Evolutionary conservation across 169 alveolate species (phyloP).

Genomic region (Eimeria acervulina): DNA sequence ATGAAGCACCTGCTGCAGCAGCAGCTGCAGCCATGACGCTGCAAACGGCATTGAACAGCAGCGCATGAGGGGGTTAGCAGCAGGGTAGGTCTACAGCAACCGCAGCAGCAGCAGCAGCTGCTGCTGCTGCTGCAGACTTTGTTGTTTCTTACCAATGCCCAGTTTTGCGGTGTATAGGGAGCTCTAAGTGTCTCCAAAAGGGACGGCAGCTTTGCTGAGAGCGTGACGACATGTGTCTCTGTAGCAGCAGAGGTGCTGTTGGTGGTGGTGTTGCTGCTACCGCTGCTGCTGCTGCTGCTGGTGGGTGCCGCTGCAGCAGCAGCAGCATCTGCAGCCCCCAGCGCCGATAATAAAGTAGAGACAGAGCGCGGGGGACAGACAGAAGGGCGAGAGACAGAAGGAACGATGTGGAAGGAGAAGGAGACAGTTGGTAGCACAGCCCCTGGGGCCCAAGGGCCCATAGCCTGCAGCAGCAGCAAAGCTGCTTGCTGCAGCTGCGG

Average conservation of each 20-base stretch:
- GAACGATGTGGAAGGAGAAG: conserved; percentile 44
- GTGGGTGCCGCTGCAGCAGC: background rate
- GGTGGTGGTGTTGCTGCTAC: conserved; percentile 23
- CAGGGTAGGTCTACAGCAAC: no score
- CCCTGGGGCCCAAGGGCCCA: conserved; percentile 44
- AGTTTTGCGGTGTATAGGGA: conserved; percentile 23
- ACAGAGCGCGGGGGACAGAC: conserved; percentile 51
- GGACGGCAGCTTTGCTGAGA: conserved; percentile 44
- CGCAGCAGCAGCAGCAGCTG: no score
- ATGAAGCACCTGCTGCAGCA: no score
- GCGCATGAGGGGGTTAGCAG: no score
- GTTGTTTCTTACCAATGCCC: conserved; percentile 35
- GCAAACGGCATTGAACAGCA: no score
- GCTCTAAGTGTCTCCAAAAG: conserved; percentile 24
- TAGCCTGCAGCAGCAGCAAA: conserved; percentile 58
- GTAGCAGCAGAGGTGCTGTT: background rate
- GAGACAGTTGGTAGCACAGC: conserved; percentile 53
- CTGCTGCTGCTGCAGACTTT: no score
- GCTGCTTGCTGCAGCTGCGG: conserved; percentile 73
- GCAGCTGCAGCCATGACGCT: no score
- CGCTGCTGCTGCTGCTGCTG: conserved; percentile 54
- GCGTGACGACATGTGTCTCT: conserved; percentile 39
- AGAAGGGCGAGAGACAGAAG: conserved; percentile 26
- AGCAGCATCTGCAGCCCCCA: conserved; percentile 2
- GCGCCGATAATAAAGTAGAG: background rate